Base-by-base conservation (phyloP, 345 rosid species). In the Mangifera indica region DNA sequence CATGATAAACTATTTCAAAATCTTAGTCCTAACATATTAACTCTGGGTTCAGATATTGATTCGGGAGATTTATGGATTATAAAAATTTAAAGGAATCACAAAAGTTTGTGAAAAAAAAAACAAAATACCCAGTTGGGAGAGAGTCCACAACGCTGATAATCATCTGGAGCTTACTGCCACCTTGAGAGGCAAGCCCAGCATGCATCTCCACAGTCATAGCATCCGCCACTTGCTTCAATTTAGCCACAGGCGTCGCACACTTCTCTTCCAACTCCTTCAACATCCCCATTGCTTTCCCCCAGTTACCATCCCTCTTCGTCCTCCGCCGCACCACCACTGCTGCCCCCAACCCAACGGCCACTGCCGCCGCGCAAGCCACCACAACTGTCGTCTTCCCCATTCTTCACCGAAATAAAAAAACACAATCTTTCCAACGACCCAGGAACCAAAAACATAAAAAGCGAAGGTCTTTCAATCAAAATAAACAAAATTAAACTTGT, bases 141-240 rank as follows among this genome's bases (percentile, higher is more conserved):
- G 87, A 93, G 73, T 91, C 97, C 15, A 93, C 99, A 58, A 71
- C 91, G 95, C 91, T 96, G 79, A 96, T 88, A 69, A 93, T 77
- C 99, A 96, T 96, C 89, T 93, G 91, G 77, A 96, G 98, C 78
- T 93, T 89, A 82, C 97, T 88, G 25, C 98, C 98, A 73, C 93
- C 96, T 69, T 96, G 97, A 59, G 96, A 91, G 11, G 93, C 96
- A 59, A 96, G 99, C 32, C 98, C 99, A 14, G 98, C 99, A 74
- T 91, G 95, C 97, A 93, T 96, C 98, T 93, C 99, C 42, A 88
- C 97, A 25, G 97, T 80, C 99, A 96, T 86, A 63, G 99, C 98
- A 74, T 93, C 98, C 22, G 97, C 98, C 67, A 93, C 90, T 76
- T 82, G 94, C 69, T 83, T 82, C 60, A 96, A 82, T 80, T 86